Evolutionary conservation across 2,329 filamentous ascomycete genomes (phyloP).

Genomic region (Periconia digitata): DNA sequence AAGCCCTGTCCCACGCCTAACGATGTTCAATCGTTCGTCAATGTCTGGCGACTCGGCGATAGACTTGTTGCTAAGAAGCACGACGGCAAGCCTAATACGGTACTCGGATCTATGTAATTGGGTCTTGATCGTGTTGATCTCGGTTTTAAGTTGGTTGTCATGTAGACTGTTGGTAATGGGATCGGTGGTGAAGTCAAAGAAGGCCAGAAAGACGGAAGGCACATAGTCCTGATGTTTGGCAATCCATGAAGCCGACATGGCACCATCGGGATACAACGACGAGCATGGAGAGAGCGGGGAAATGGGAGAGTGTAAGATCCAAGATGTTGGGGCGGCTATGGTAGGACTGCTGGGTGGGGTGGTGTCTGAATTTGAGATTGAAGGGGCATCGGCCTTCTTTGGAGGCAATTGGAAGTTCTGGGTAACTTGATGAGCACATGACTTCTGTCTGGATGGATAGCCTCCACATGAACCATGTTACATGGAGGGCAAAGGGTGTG

Average conservation of each 20-base stretch:
- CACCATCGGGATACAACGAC: constrained; percentile 82
- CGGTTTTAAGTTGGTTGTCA: constrained; percentile 84
- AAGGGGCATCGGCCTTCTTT: constrained; percentile 62
- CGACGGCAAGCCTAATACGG: constrained; percentile 74
- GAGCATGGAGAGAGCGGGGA: constrained; percentile 87
- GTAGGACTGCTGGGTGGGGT: constrained; percentile 57
- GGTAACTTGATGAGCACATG: constrained; percentile 23
- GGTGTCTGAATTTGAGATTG: constrained; percentile 51
- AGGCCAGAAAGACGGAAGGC: constrained; percentile 77
- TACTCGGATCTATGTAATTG: constrained; percentile 71
- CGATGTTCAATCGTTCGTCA: constrained; percentile 76
- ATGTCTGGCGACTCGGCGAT: constrained; percentile 60
- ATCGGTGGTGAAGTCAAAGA: constrained; percentile 76
- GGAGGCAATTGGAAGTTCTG: constrained; percentile 61
- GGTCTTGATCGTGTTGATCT: constrained; percentile 76
- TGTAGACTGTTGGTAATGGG: constrained; percentile 72
- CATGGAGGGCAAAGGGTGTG: constrained; percentile 13
- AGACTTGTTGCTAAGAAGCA: constrained; percentile 73
- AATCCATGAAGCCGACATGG: constrained; percentile 81
- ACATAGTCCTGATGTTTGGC: constrained; percentile 85
- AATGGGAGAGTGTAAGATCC: constrained; percentile 81
- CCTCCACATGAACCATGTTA: not conserved
- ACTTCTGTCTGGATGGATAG: not conserved
- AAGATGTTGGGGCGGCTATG: constrained; percentile 47
- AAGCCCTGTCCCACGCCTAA: constrained; percentile 76